Conservation (phyloP, 352 stramenopile species). For the Hyaloperonospora arabidopsidis region DNA sequence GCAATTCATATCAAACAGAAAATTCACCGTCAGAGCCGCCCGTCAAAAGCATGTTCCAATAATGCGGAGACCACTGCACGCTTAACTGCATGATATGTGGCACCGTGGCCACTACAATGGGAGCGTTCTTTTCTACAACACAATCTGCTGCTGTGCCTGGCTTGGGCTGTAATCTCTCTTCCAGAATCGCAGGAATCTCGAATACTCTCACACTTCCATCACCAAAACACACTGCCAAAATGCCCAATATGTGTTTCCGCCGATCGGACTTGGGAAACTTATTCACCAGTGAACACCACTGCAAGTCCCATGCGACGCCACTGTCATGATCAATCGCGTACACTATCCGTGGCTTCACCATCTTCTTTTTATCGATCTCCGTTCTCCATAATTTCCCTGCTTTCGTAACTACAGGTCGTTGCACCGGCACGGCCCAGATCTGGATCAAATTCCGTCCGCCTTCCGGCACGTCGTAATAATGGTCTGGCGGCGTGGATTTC, state of each 20-base stretch:
- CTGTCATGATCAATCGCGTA: constrained; percentile 69
- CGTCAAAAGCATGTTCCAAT: constrained; percentile 69
- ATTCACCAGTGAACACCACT: constrained; percentile 56
- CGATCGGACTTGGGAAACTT: constrained; percentile 28
- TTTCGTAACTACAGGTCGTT: constrained; percentile 3
- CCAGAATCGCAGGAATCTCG: constrained; percentile 40
- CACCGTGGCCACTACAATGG: constrained; percentile 38
- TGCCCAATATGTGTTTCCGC: constrained; percentile 33
- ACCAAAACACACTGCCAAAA: constrained; percentile 67
- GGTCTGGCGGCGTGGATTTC: constrained; percentile 57
- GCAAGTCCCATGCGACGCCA: constrained; percentile 74
- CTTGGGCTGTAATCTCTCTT: constrained; percentile 28
- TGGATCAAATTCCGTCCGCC: constrained; percentile 52
- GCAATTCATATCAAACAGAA: neutral
- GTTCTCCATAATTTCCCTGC: neutral
- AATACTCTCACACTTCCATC: constrained; percentile 71
- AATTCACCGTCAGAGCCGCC: constrained; percentile 64
- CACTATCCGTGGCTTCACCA: constrained; percentile 43
- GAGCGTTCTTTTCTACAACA: constrained; percentile 40
- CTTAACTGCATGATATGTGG: constrained; percentile 53
- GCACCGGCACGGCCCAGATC: constrained; percentile 67
- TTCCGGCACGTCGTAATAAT: constrained; percentile 64
- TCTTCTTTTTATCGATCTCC: neutral
- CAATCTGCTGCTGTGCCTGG: constrained; percentile 8
- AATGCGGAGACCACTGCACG: constrained; percentile 64